These are phyloP conservation scores for Suhomyces bribrorum DNA, from an alignment of 1,139 yeast species.

Conservation along the genomic window DNA sequence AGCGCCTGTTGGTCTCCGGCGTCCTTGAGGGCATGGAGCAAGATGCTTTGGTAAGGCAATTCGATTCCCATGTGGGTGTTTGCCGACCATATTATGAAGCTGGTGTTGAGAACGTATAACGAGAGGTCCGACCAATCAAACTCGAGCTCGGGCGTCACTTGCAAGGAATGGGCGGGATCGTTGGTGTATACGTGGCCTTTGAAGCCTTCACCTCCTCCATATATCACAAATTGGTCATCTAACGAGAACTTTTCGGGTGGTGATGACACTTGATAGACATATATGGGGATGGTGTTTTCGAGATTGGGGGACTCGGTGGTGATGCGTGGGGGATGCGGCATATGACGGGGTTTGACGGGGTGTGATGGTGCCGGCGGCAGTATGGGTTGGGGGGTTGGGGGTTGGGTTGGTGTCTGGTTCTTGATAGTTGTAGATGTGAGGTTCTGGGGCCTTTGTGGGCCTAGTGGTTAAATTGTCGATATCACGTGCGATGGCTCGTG, in stretches of 20 bases:
- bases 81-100: slow-evolving; percentile 40
- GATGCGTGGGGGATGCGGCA: slow-evolving; percentile 17
- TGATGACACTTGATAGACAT: slow-evolving; percentile 37
- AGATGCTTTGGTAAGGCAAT: slow-evolving; percentile 40
- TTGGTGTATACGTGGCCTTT: slow-evolving; percentile 17
- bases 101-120: slow-evolving; percentile 42
- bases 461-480: background rate
- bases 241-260: slow-evolving; percentile 40
- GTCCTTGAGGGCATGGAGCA: slow-evolving; percentile 40
- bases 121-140: slow-evolving; percentile 21
- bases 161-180: slow-evolving; percentile 19
- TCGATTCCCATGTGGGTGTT: slow-evolving; percentile 34
- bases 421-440: background rate
- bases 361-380: no score
- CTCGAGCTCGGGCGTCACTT: slow-evolving; percentile 13
- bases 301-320: slow-evolving; percentile 39
- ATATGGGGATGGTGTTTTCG: slow-evolving; percentile 43
- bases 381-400: background rate
- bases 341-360: background rate
- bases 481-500: background rate
- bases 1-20: slow-evolving; percentile 17
- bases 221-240: slow-evolving; percentile 45
- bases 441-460: background rate
- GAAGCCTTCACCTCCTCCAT: slow-evolving; percentile 39
- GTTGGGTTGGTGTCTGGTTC: background rate